Base-by-base conservation (phyloP, 768 basidiomycete species). In the Suillus hirtellus region DNA sequence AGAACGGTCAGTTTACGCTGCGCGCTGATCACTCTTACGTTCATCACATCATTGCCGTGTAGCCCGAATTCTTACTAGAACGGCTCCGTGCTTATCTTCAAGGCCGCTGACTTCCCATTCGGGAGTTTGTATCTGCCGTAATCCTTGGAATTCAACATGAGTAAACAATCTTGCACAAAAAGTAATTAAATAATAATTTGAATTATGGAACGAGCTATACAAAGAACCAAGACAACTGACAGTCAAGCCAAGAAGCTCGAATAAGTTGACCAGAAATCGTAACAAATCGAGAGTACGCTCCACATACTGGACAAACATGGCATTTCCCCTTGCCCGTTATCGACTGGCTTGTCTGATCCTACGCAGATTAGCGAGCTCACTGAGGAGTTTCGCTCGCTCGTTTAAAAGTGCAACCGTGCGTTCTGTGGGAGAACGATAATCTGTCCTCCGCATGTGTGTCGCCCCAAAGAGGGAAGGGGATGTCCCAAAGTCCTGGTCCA, bases 321-420 rank as follows among this genome's bases (percentile, higher is more conserved):
- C 37, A 40, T 56, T 4, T 27, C 55, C 24, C 9, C 38, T 19
- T 2, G 46, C 21, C 24, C 47, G 50, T 5, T 54, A 50, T 27
- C 59, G 49, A 24, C 67, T 71, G 40, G 62, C 50, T 10, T 64
- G 64, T 14, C 67, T 67, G 12, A 62, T 71, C 17, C 64, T 70
- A 52, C 79, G 78, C 43, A 87, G 67, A 12, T 75, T 77, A 0
- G 86, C 85, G 12, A 89, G 70, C 69, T 86, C 84, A 5, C 79
- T 80, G 50, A 87, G 71, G 27, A 89, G 69, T 44, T 79, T 75
- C 0, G 87, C 86, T 0, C 88, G 83, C 66, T 89, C 85, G 17
- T 83, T 81, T 19, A 89, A 64, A 8, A 90, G 77, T 14, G 81
- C 76, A 19, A 82, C 72, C 1, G 84, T 86, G 43, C 81, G 78